These are phyloP conservation scores for Barnettozyma populi DNA, from an alignment of 805 yeast species.

Conservation along the genomic window DNA sequence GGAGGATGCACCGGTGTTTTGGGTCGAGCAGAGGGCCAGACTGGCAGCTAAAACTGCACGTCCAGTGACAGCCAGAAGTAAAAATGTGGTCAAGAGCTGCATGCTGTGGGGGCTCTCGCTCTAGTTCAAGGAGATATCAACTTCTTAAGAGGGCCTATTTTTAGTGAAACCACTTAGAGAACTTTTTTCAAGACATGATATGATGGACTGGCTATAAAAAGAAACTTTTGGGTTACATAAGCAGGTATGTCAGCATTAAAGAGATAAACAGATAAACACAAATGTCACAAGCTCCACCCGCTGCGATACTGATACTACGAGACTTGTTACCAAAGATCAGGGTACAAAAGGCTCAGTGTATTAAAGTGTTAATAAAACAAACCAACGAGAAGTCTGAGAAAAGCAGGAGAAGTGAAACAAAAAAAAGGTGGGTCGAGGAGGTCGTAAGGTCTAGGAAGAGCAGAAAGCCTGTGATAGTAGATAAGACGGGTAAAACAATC, in stretches of 20 bases:
- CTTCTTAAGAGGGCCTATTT: not conserved
- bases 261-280: no score
- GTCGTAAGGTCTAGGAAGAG: no score
- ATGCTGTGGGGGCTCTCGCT: not conserved
- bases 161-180: not conserved
- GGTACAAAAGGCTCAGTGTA: not conserved
- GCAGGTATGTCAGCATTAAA: no score
- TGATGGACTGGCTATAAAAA: not conserved
- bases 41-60: not conserved
- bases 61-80: not conserved
- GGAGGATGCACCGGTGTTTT: conserved; percentile 33
- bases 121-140: not conserved
- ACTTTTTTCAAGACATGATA: not conserved
- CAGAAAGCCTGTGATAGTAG: no score
- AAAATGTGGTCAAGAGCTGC: not conserved
- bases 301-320: no score
- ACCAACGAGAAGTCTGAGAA: not conserved
- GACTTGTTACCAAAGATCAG: no score
- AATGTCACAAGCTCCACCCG: no score
- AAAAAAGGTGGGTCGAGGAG: not conserved
- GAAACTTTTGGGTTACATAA: not conserved
- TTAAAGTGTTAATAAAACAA: not conserved
- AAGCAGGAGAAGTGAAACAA: not conserved
- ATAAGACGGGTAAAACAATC: no score
- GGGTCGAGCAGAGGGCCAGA: conserved; percentile 30